Evolutionary conservation across 75 land plant genomes (phyloP).

Genomic region (Pseudotsuga menziesii): DNA sequence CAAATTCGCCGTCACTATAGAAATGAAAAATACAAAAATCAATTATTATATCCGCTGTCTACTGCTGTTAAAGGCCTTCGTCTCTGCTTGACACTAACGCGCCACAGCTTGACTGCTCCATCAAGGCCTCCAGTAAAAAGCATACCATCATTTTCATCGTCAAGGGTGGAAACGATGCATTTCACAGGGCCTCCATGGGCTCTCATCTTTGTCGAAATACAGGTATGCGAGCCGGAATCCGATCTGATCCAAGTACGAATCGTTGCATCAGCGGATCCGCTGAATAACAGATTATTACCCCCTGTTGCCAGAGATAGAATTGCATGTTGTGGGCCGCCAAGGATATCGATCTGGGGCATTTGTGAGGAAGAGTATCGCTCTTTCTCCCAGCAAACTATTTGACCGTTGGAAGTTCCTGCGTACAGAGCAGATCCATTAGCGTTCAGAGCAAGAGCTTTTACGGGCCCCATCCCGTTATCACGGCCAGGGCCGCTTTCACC

Average conservation of each 20-base stretch:
- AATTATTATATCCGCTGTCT: too few species aligned
- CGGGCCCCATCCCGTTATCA: conserved; percentile 15
- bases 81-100: background rate
- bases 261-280: conserved; percentile 77
- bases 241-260: conserved; percentile 62
- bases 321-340: conserved; percentile 61
- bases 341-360: conserved; percentile 30
- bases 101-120: conserved; percentile 51
- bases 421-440: conserved; percentile 32
- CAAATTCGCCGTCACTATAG: too few species aligned
- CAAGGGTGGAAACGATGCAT: conserved; percentile 46
- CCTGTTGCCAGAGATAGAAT: conserved; percentile 61
- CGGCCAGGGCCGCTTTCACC: background rate
- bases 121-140: conserved; percentile 65
- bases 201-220: conserved; percentile 40
- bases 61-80: too few species aligned
- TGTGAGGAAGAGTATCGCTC: conserved; percentile 6
- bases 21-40: too few species aligned
- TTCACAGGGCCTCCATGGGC: conserved; percentile 78
- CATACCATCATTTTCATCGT: background rate
- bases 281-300: conserved; percentile 38
- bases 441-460: conserved; percentile 59
- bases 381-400: conserved; percentile 49
- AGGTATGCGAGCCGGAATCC: conserved; percentile 10
- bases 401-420: conserved; percentile 66